A percentile compares a stretch with the other conserved stretches of the same genome.
phyloP scores from a whole-genome alignment of 148 eudicot genomes.

The Rheum nobile region DNA sequence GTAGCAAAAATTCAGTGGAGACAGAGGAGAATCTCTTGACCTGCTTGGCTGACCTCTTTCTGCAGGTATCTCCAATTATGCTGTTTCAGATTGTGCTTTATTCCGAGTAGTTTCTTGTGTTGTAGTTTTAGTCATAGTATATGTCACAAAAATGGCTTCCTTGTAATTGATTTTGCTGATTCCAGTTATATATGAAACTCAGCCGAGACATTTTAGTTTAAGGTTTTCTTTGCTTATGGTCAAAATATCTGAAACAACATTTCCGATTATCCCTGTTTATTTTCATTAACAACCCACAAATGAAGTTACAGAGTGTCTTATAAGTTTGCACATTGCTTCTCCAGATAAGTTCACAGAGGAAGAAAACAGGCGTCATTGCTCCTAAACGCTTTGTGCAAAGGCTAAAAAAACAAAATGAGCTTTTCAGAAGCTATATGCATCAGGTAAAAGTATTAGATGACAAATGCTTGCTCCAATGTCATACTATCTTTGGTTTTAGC shows the following conservation, averaged over 20 bases:
- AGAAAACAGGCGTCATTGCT: constrained; percentile 68
- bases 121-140: not conserved
- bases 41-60: constrained; percentile 83
- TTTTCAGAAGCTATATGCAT: constrained; percentile 63
- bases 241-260: not conserved
- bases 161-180: not conserved
- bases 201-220: not conserved
- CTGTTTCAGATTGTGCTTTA: not conserved
- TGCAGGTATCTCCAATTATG: constrained; percentile 38
- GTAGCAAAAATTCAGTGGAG: constrained; percentile 52
- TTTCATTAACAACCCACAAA: not conserved
- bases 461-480: not conserved
- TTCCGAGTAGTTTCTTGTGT: not conserved
- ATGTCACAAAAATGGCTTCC: not conserved
- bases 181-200: not conserved
- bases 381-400: constrained; percentile 66
- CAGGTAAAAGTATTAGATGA: constrained; percentile 27
- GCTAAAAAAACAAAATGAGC: constrained; percentile 61
- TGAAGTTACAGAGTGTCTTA: not conserved
- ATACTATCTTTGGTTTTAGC: not conserved
- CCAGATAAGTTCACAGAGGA: constrained; percentile 58
- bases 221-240: not conserved
- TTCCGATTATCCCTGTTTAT: not conserved
- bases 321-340: constrained; percentile 1
- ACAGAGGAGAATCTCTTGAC: constrained; percentile 75